Conservation (phyloP, 2,329 filamentous ascomycete genomes). For the Cercospora zeina region DNA sequence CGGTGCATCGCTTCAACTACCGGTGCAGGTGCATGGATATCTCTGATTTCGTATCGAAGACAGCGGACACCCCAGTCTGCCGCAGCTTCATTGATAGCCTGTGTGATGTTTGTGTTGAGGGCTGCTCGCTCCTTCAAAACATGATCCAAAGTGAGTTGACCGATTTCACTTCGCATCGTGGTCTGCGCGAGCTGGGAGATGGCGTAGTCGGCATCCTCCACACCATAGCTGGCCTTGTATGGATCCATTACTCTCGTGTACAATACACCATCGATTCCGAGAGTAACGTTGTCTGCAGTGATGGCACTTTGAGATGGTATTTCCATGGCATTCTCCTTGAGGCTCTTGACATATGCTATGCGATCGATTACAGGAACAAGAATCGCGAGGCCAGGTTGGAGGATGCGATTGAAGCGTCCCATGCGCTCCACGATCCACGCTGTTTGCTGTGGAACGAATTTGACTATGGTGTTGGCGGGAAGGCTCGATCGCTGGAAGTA, state of each 20-base stretch:
- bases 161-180: slow-evolving; percentile 98
- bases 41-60: slow-evolving; percentile 94
- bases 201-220: slow-evolving; percentile 97
- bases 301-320: slow-evolving; percentile 98
- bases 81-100: slow-evolving; percentile 95
- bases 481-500: slow-evolving; percentile 57
- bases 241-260: slow-evolving; percentile 97
- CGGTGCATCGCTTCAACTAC: slow-evolving; percentile 98
- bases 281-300: slow-evolving; percentile 95
- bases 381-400: slow-evolving; percentile 87
- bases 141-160: slow-evolving; percentile 92
- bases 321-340: slow-evolving; percentile 95
- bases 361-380: slow-evolving; percentile 88
- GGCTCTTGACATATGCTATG: slow-evolving; percentile 95
- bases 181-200: slow-evolving; percentile 98
- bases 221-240: slow-evolving; percentile 97
- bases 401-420: slow-evolving; percentile 93
- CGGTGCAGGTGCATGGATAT: slow-evolving; percentile 91
- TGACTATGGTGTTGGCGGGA: slow-evolving; percentile 89
- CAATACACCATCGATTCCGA: slow-evolving; percentile 92
- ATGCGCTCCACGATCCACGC: slow-evolving; percentile 99
- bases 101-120: slow-evolving; percentile 97
- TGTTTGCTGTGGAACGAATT: slow-evolving; percentile 96
- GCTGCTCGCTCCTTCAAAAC: slow-evolving; percentile 95
- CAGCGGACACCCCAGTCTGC: slow-evolving; percentile 97